Evolutionary conservation across 495 filamentous ascomycete species (phyloP).

Genomic region (Hypoxylon fragiforme): DNA sequence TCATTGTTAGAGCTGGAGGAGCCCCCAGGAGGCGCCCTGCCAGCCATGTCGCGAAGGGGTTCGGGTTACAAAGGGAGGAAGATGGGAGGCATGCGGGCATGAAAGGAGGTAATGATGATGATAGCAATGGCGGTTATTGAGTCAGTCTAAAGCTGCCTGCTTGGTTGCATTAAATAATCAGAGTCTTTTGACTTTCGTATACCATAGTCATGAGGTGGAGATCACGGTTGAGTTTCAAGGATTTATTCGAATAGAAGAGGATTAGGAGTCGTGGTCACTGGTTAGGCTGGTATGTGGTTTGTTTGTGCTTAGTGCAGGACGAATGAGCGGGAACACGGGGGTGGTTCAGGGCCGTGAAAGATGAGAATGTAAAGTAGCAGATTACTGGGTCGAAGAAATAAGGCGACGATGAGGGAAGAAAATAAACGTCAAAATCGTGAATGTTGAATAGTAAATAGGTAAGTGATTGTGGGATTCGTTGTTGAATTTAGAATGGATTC

Average conservation of each 20-base stretch:
- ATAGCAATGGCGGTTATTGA: slow-evolving; percentile 5
- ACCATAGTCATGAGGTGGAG: slow-evolving; percentile 11
- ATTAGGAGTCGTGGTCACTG: slow-evolving; percentile 17
- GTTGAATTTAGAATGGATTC: not conserved
- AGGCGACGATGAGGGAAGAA: slow-evolving; percentile 7
- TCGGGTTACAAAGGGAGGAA: slow-evolving; percentile 37
- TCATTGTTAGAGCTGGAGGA: slow-evolving; percentile 65
- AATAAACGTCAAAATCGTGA: slow-evolving; percentile 13
- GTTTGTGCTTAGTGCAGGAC: slow-evolving; percentile 15
- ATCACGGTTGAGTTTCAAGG: not conserved
- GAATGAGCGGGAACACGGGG: slow-evolving; percentile 32
- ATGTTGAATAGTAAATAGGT: slow-evolving; percentile 1
- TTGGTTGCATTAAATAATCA: slow-evolving; percentile 11
- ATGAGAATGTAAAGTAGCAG: slow-evolving; percentile 12
- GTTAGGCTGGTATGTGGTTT: not conserved
- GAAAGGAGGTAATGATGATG: slow-evolving; percentile 5
- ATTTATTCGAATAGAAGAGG: slow-evolving; percentile 2
- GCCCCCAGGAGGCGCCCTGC: slow-evolving; percentile 62
- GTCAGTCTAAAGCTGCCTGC: slow-evolving; percentile 3
- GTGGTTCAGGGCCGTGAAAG: no score
- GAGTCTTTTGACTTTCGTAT: slow-evolving; percentile 7
- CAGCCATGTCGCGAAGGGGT: slow-evolving; percentile 62
- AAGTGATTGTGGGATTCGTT: no score
- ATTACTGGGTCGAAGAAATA: not conserved
- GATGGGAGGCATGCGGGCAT: slow-evolving; percentile 36